These are phyloP conservation scores for Pilaira anomala DNA, from an alignment of 192 early-diverging fungal species.

Conservation along the genomic window DNA sequence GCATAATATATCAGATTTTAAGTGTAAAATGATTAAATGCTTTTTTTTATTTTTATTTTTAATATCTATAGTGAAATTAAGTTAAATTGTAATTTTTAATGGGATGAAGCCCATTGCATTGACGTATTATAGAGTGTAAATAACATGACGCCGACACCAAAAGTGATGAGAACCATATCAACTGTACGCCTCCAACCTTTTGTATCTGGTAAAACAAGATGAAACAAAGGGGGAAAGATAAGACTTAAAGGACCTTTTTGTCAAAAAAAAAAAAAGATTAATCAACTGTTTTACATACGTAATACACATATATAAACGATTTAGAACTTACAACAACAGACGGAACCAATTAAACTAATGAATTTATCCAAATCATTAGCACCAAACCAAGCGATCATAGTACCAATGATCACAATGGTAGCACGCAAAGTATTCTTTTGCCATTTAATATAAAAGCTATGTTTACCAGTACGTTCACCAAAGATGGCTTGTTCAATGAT, in stretches of 20 bases:
- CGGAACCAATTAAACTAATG: constrained; percentile 80
- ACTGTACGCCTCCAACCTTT: constrained; percentile 20
- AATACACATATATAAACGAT: too few relatives aligned
- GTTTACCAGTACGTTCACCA: constrained; percentile 58
- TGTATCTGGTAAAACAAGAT: constrained; percentile 48
- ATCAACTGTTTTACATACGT: neutral
- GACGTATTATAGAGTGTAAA: constrained; percentile 34
- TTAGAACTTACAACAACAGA: constrained; percentile 62
- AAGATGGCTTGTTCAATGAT: constrained; percentile 83
- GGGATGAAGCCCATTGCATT: constrained; percentile 21
- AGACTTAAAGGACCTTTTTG: constrained; percentile 68
- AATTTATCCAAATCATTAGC: constrained; percentile 82
- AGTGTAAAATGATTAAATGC: too few relatives aligned
- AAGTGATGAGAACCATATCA: constrained; percentile 59
- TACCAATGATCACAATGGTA: constrained; percentile 59
- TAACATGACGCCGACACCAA: constrained; percentile 52
- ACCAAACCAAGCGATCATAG: constrained; percentile 66
- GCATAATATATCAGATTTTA: too few relatives aligned
- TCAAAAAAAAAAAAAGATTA: constrained; percentile 1
- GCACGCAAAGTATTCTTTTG: constrained; percentile 74
- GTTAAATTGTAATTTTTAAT: too few relatives aligned
- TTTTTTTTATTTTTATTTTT: too few relatives aligned
- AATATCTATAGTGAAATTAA: too few relatives aligned
- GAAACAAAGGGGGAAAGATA: constrained; percentile 85
- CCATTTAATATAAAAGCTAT: constrained; percentile 60